These are phyloP conservation scores for Chloromonas sp. DNA, from an alignment of 163 green algal genomes.

Conservation along the genomic window DNA sequence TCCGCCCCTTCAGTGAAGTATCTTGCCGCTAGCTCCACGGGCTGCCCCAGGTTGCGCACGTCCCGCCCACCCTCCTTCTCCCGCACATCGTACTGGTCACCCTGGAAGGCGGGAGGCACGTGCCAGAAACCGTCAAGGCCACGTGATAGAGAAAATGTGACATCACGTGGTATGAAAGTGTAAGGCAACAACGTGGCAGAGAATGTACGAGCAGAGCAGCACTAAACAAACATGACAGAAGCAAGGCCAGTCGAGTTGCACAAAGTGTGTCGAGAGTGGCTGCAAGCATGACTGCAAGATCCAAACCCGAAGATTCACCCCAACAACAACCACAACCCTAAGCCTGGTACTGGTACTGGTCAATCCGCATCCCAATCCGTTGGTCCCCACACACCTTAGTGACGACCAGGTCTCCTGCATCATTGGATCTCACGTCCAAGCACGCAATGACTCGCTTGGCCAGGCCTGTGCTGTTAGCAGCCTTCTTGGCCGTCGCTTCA, in stretches of 20 bases:
- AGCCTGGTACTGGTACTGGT: too few species aligned
- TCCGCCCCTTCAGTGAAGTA: constrained; percentile 97
- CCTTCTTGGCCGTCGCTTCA: neutral
- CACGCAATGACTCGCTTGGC: constrained; percentile 93
- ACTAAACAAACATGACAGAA: too few species aligned
- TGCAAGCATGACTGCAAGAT: too few species aligned
- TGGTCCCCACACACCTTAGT: constrained; percentile 71
- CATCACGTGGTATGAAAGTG: too few species aligned
- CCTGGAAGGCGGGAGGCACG: constrained; percentile 34
- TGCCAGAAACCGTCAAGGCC: neutral
- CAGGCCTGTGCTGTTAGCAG: constrained; percentile 39
- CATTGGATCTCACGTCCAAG: constrained; percentile 94
- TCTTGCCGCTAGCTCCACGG: constrained; percentile 83
- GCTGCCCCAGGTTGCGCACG: constrained; percentile 93
- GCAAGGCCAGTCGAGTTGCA: too few species aligned
- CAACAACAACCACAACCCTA: too few species aligned
- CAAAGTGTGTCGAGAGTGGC: too few species aligned
- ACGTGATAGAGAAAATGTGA: too few species aligned
- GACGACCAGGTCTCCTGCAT: constrained; percentile 90
- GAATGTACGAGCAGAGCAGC: too few species aligned
- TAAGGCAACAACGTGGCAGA: too few species aligned
- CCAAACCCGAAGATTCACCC: too few species aligned
- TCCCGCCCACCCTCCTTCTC: constrained; percentile 63
- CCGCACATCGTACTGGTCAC: constrained; percentile 96
- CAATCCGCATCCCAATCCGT: too few species aligned